phyloP scores from a whole-genome alignment of 2,329 filamentous ascomycete species.

The Fusarium anguioides region DNA sequence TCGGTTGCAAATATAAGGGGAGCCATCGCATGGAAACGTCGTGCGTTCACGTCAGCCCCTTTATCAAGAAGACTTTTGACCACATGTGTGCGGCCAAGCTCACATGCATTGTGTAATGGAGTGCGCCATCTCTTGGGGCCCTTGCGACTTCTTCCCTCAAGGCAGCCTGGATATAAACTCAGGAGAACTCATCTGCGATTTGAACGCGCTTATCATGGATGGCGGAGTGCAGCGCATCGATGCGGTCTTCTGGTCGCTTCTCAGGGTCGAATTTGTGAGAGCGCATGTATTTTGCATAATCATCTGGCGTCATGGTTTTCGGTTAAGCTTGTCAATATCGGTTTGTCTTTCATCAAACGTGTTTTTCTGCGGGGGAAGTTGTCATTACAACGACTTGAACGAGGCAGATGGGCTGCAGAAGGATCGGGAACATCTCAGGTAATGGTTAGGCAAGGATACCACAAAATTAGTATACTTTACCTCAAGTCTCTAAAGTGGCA shows the following conservation, averaged over 20 bases:
- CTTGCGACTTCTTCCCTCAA: slow-evolving; percentile 8
- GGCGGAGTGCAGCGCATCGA: slow-evolving; percentile 6
- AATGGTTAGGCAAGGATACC: too few relatives aligned
- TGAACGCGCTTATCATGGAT: slow-evolving; percentile 2
- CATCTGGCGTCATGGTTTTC: background rate
- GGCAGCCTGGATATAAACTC: slow-evolving; percentile 9
- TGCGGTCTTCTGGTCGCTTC: background rate
- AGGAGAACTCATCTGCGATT: slow-evolving; percentile 10
- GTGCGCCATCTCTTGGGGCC: slow-evolving; percentile 11
- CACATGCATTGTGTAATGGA: slow-evolving; percentile 24
- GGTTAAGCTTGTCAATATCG: background rate
- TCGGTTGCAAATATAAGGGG: slow-evolving; percentile 17
- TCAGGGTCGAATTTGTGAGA: background rate
- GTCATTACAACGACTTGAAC: background rate
- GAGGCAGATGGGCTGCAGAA: too few relatives aligned
- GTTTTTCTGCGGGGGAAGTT: background rate
- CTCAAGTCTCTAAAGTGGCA: too few relatives aligned
- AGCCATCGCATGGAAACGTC: background rate
- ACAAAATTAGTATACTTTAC: too few relatives aligned
- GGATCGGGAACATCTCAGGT: too few relatives aligned
- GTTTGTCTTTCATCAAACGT: background rate
- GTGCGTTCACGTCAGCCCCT: slow-evolving; percentile 19
- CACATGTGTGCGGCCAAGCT: background rate
- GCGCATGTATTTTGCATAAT: background rate
- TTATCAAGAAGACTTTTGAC: slow-evolving; percentile 7